Base-by-base conservation (phyloP, 495 filamentous ascomycete genomes). In the Lichina pygmaea region DNA sequence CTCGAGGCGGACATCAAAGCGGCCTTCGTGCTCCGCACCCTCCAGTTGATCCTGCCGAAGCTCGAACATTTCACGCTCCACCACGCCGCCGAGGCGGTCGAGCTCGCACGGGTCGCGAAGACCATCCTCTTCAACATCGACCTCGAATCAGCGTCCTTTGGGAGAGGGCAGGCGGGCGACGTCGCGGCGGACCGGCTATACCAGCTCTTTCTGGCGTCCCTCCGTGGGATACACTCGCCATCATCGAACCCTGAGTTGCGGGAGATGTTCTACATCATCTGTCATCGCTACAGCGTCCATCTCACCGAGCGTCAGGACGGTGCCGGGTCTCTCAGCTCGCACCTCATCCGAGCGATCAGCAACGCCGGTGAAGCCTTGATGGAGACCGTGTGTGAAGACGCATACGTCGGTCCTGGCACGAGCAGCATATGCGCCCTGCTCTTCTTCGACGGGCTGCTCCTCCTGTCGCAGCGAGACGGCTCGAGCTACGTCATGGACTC, bases 301-400 rank as follows among this genome's bases (percentile, higher is more conserved):
- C 77, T 86, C 48, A 71, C 76, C 11, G 71, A 72, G 56, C 60
- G 54, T 43, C 51, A 55, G 33, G 59, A 53, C 16, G 53, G 52
- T 30, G 54, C 55, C n/a, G 53, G 55, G 30, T 62, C 66, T 6
- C 64, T 66, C n/a, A 58, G 63, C 41, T 65, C 68, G 41, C 76
- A 82, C 50, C 79, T 71, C 38, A 71, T 78, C 45, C 78, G 75
- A 48, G 74, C 78, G 3, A 69, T 95, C 52, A 84, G 78, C 51
- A 59, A 71, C 13, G 69, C 77, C 34, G 85, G 89, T 44, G 76
- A 81, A 49, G 68, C 73, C 46, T 63, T 93, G 7, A 67, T 95
- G 43, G 81, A 89, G 54, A 72, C 81, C 11, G 67, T 93, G 47
- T 94, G 84, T 55, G 86, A 95, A 57, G 89, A 99, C 64, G 89